Base-by-base conservation (phyloP, 2,329 filamentous ascomycete genomes). In the Piedraia hortae region DNA sequence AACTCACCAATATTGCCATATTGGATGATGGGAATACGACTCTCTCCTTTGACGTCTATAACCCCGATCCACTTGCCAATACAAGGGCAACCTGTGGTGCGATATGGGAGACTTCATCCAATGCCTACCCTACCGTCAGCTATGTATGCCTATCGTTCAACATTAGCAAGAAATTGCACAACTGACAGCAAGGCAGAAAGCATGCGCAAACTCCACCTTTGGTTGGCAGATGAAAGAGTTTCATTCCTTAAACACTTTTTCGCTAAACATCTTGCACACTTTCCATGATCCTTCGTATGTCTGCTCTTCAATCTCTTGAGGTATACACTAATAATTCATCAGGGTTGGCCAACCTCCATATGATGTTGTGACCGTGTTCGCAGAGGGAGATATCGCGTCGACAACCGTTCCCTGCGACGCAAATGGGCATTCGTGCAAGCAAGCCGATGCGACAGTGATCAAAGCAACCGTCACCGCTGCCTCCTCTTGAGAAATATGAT, bases 201-300 rank as follows among this genome's bases (percentile, higher is more conserved):
- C 7, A 39, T 37, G 23, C 24, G 22, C 10, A 27, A 26, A 22
- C 11, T 13, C 12, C 10, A 28, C 27, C 1, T 34, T 41, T 20
- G 35, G 26, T 9, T 42, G 34, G 34, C 27, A 29, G 23, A 28
- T 41, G 14, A 28, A 28, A 5, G 20, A 22, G 10, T 36, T 22
- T 26, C 26, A 17, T 11, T 24, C 22, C 20, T 15, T 31, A 14
- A 21, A 24, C n/a, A 20, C 27, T 8, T 42, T 40, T 27, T 29
- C 26, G 1, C 23, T 42, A 4, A 28, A 28, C 16, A 8, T 41
- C 10, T 29, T 35, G 26, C 35, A 41, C 21, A 19, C 14, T n/a
- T 40, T 34, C 23, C 24, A 25, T 7, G 39, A 42, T 26, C 31
- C 34, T 10, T 19, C 26, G 36, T 41, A 23, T 27, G 36, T 37